A percentile compares a stretch with the other conserved stretches of the same genome.
Conservation (phyloP, 225 moss, liverwort and hornwort species). For the Sphagnum tenellum region DNA sequence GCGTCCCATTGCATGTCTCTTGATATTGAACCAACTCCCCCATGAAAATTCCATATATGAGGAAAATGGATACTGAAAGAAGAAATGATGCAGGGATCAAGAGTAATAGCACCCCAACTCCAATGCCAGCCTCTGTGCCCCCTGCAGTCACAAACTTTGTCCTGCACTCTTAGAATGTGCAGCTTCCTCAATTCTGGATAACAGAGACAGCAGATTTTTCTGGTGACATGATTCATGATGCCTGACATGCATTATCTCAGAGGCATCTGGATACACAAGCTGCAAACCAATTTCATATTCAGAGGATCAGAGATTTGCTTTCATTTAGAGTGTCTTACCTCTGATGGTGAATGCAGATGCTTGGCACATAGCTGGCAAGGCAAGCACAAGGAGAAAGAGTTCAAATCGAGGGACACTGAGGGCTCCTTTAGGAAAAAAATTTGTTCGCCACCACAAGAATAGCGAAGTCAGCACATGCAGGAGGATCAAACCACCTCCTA, state of each 20-base stretch:
- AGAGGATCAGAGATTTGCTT: too few species aligned
- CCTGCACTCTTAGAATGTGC: too few species aligned
- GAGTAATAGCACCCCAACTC: constrained; percentile 57
- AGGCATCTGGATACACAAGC: too few species aligned
- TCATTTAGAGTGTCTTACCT: constrained; percentile 19
- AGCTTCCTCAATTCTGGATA: too few species aligned
- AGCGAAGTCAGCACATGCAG: constrained; percentile 53
- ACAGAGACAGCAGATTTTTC: too few species aligned
- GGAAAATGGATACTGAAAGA: constrained; percentile 39
- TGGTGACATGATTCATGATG: too few species aligned
- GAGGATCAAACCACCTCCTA: constrained; percentile 57
- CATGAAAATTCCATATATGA: constrained; percentile 56
- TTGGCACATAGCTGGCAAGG: constrained; percentile 68
- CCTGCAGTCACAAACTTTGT: constrained; percentile 17
- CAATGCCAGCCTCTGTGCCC: constrained; percentile 51
- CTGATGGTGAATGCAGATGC: constrained; percentile 67
- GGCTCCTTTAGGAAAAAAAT: constrained; percentile 61
- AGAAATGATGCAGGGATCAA: constrained; percentile 60
- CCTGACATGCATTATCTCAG: too few species aligned
- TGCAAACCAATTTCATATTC: too few species aligned
- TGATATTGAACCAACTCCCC: constrained; percentile 71
- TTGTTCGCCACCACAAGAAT: constrained; percentile 67
- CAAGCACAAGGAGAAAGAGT: constrained; percentile 63
- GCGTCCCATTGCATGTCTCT: constrained; percentile 6
- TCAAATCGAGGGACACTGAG: constrained; percentile 72